Evolutionary conservation across 176 grass and related monocot species (phyloP).

Genomic region (Tillandsia fasciculata): DNA sequence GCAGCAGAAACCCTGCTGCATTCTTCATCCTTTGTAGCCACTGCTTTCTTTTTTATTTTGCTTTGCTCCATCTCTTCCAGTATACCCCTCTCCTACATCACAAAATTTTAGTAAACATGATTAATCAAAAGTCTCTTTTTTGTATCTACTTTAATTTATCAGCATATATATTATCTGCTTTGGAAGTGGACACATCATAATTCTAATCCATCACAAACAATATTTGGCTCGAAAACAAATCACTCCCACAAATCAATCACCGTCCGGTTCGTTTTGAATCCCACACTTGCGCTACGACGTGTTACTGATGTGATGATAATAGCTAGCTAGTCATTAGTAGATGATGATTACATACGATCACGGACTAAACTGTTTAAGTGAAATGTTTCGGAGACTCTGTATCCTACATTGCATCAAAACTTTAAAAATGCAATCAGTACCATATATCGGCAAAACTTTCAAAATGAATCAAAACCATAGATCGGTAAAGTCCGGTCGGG

Average conservation of each 20-base stretch:
- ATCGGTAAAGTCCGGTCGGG: background rate
- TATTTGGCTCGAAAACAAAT: too few species aligned
- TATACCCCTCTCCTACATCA: constrained; percentile 45
- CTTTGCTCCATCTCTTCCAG: constrained; percentile 55
- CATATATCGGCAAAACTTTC: background rate
- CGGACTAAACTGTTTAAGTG: too few species aligned
- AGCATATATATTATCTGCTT: background rate
- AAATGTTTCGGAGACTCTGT: too few species aligned
- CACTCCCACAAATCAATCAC: too few species aligned
- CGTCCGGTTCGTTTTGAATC: too few species aligned
- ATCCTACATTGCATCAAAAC: too few species aligned
- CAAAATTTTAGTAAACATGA: constrained; percentile 8
- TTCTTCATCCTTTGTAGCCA: constrained; percentile 48
- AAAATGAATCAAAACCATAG: background rate
- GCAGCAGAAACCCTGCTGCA: constrained; percentile 17
- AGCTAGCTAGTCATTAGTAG: too few species aligned
- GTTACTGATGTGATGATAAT: too few species aligned
- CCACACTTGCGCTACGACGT: too few species aligned
- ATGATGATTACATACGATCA: too few species aligned
- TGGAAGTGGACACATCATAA: too few species aligned
- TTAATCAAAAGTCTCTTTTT: background rate
- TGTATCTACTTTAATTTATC: background rate
- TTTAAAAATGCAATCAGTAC: background rate
- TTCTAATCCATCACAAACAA: too few species aligned
- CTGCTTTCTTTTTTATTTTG: constrained; percentile 37